Conservation (phyloP, 73 alveolate genomes). For the Tetrahymena elliotti region DNA sequence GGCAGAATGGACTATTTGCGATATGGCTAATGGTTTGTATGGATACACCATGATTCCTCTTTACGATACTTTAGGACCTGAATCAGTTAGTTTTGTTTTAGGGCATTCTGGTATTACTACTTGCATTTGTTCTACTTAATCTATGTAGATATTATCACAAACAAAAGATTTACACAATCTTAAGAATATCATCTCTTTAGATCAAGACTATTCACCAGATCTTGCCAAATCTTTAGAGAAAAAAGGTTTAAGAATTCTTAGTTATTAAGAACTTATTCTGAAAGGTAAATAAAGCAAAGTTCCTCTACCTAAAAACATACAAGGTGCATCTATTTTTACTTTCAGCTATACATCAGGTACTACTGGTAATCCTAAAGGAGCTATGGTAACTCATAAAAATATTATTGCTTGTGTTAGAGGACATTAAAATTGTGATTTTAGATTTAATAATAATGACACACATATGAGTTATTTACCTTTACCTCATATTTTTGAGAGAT, state of each 20-base stretch:
- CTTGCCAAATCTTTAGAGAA: neutral
- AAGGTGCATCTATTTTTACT: constrained; percentile 49
- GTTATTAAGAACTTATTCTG: neutral
- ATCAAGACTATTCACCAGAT: neutral
- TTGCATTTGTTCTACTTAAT: constrained; percentile 4
- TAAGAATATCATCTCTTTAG: constrained; percentile 13
- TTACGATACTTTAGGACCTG: constrained; percentile 55
- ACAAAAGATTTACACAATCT: neutral
- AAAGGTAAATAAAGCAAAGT: neutral
- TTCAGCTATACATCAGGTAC: constrained; percentile 97
- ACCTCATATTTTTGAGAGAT: constrained; percentile 91
- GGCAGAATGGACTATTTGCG: constrained; percentile 61
- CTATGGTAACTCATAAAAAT: constrained; percentile 73
- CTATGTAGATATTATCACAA: constrained; percentile 6
- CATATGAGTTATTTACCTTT: constrained; percentile 88
- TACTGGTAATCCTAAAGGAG: constrained; percentile 97
- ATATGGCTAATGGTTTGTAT: constrained; percentile 43
- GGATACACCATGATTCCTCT: constrained; percentile 61
- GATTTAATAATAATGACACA: constrained; percentile 62
- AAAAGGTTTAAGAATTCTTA: constrained; percentile 1
- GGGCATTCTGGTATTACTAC: constrained; percentile 18
- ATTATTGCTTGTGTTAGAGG: constrained; percentile 48
- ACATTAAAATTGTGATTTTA: constrained; percentile 38
- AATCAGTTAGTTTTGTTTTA: constrained; percentile 14
- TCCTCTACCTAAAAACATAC: constrained; percentile 7